Conservation (phyloP, 495 filamentous ascomycete genomes). For the Amphirosellinia nigrospora region DNA sequence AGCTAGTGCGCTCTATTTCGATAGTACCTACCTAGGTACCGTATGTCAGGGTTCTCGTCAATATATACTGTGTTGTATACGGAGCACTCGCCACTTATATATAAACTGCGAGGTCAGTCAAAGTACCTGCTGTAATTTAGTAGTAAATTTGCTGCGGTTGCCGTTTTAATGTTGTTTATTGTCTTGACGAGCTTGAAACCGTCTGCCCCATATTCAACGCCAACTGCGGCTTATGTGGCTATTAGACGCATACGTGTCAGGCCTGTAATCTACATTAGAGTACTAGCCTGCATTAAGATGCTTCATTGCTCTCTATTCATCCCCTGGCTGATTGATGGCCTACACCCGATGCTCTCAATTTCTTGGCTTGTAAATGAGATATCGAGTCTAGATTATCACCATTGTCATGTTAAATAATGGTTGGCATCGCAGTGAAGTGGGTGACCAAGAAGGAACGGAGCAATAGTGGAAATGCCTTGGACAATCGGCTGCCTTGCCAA, state of each 20-base stretch:
- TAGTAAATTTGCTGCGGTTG: background rate
- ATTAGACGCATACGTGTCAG: slow-evolving; percentile 1
- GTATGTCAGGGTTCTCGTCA: background rate
- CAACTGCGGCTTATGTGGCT: slow-evolving; percentile 6
- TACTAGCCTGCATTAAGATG: background rate
- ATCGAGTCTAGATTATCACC: background rate
- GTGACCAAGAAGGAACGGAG: too few relatives aligned
- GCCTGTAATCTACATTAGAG: slow-evolving; percentile 12
- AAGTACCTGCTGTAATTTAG: too few relatives aligned
- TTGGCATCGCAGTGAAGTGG: background rate
- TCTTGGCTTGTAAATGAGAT: background rate
- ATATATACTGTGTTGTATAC: background rate
- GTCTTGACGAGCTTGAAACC: slow-evolving; percentile 18
- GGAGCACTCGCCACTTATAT: background rate
- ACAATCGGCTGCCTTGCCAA: background rate
- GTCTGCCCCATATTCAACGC: slow-evolving; percentile 15
- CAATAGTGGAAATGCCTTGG: background rate
- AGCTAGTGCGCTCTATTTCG: background rate
- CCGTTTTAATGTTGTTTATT: background rate
- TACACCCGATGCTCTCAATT: background rate
- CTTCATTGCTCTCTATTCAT: background rate
- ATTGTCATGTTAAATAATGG: background rate
- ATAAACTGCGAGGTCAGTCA: background rate
- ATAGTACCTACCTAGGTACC: background rate
- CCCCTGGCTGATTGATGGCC: background rate